Evolutionary conservation across 1,139 yeast species (phyloP).

Genomic region (Tardiomyces blankii): DNA sequence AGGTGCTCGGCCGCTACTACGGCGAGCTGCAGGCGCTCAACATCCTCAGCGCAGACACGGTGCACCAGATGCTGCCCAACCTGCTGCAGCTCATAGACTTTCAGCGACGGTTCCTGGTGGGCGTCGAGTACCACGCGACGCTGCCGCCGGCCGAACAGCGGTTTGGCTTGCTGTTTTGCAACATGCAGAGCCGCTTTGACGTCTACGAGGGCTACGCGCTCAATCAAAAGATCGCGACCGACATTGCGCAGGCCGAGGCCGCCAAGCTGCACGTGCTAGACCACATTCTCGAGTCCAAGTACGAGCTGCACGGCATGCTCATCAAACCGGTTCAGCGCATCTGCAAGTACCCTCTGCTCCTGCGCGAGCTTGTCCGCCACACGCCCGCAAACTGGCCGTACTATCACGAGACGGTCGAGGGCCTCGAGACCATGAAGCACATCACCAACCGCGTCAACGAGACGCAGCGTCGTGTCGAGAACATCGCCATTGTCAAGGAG

Average conservation of each 20-base stretch:
- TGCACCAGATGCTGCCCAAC: conserved; percentile 81
- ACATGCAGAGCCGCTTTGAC: conserved; percentile 70
- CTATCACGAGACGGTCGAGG: conserved; percentile 58
- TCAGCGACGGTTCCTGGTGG: conserved; percentile 80
- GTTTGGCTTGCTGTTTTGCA: conserved; percentile 73
- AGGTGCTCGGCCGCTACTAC: conserved; percentile 56
- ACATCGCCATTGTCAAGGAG: conserved; percentile 58
- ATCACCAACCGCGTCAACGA: conserved; percentile 89
- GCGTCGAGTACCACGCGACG: conserved; percentile 77
- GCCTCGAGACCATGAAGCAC: conserved; percentile 54
- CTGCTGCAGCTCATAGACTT: conserved; percentile 76
- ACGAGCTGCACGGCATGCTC: conserved; percentile 81
- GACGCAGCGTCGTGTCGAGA: conserved; percentile 88
- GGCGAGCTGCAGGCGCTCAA: conserved; percentile 56
- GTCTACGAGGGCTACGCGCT: conserved; percentile 83
- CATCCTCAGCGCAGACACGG: conserved; percentile 64
- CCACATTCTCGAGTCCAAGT: conserved; percentile 65
- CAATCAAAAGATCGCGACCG: conserved; percentile 79
- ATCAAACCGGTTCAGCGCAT: conserved; percentile 92
- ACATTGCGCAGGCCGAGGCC: conserved; percentile 59
- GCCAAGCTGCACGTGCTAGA: conserved; percentile 45
- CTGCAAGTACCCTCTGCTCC: conserved; percentile 80
- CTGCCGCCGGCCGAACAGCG: conserved; percentile 70
- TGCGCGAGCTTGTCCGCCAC: conserved; percentile 62
- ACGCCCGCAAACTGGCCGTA: conserved; percentile 45